Base-by-base conservation (phyloP, 306 rosid genomes). In the Heteromeles arbutifolia region DNA sequence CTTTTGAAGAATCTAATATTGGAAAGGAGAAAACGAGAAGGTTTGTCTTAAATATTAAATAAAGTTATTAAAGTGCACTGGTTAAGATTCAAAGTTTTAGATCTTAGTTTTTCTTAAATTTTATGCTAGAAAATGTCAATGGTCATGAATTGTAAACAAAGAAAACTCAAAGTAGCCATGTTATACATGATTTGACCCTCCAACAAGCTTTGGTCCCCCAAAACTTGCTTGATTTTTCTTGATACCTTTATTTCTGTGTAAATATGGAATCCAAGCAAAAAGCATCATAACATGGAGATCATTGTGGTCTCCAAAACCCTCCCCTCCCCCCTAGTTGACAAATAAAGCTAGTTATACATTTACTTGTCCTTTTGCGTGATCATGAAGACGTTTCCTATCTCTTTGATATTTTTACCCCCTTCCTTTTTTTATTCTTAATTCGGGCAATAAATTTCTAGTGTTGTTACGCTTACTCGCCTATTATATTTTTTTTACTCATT, bases 191-290 rank as follows among this genome's bases (percentile, higher is more conserved):
- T 70, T 25, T 29, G 48, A 69, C 71, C 75, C 31, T 57, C 28
- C 48, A 32, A 58, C 25, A 17, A 50, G 54, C 21, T 32, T 65
- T 45, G 52, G 8, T 17, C 44, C 75, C 77, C 32, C 43, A 48
- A 1, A 28, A 50, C 21, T 26, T 73, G 78, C 78, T 71, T 82
- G 56, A 72, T 72, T 61, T 65, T n/a, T 57, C 63, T 75, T 76
- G 82, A 76, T n/a, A 74, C 82, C 85, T 82, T 87, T 78, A 84
- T 84, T 91, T 88, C 91, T 77, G 96, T 85, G 93, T 86, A 64
- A 50, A 66, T 11, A 79, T 72, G 87, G 90, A 85, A 78, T 82
- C 87, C 80, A 86, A 66, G 85, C 75, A 81, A 43, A 82, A 78
- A 32, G 24, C 25, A 65, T 32, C 45, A 84, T 70, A 82, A 84